Conservation (phyloP, 768 basidiomycete species). For the Psilocybe azurescens region DNA sequence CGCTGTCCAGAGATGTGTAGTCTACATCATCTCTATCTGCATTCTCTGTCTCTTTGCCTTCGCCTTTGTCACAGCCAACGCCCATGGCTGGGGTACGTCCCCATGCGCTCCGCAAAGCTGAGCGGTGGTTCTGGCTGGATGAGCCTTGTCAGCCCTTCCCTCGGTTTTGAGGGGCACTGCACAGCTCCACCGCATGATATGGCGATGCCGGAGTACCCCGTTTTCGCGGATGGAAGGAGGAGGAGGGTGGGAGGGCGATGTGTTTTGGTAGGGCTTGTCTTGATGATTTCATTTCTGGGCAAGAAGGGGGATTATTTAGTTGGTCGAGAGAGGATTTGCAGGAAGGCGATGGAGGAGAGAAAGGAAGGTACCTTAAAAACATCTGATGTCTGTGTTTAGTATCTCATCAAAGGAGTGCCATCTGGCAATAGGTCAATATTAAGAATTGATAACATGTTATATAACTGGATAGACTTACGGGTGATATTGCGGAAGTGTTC, state of each 20-base stretch:
- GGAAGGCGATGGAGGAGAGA: conserved; percentile 4
- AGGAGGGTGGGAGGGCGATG: conserved; percentile 79
- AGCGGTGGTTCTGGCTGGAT: conserved; percentile 74
- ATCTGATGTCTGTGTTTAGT: conserved; percentile 88
- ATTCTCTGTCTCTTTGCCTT: neutral
- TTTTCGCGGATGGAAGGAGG: conserved; percentile 82
- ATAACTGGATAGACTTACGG: conserved; percentile 60
- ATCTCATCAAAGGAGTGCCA: conserved; percentile 90
- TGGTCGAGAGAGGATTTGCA: too few relatives aligned
- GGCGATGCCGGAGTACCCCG: conserved; percentile 94
- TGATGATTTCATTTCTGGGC: conserved; percentile 87
- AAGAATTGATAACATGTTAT: conserved; percentile 1
- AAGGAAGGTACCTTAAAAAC: conserved; percentile 81
- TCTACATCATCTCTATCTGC: conserved; percentile 27
- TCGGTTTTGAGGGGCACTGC: conserved; percentile 64
- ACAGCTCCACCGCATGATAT: conserved; percentile 68
- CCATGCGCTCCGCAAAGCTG: conserved; percentile 52
- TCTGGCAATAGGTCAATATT: conserved; percentile 26
- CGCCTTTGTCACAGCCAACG: conserved; percentile 15
- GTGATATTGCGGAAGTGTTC: conserved; percentile 88
- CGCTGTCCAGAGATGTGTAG: conserved; percentile 67
- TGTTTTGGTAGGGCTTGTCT: conserved; percentile 68
- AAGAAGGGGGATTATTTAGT: neutral
- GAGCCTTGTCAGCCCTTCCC: conserved; percentile 72
- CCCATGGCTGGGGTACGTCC: conserved; percentile 55